These are phyloP conservation scores for Helicocarpus griseus DNA, from an alignment of 2,329 filamentous ascomycete species.

Conservation along the genomic window DNA sequence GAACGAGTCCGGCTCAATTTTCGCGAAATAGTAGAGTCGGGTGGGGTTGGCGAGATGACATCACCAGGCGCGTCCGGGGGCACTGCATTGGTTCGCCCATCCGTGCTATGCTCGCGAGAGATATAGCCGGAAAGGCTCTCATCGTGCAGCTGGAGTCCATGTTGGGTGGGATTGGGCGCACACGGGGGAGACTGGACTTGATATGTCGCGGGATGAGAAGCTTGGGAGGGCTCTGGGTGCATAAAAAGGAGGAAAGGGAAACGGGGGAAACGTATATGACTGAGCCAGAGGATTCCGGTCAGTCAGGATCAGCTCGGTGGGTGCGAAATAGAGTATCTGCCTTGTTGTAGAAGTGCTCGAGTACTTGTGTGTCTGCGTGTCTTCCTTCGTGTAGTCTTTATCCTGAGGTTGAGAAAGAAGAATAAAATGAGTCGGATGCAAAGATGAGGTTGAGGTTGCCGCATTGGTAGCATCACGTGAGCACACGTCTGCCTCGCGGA, in stretches of 20 bases:
- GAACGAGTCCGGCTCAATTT: conserved; percentile 19
- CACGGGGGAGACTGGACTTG: conserved; percentile 29
- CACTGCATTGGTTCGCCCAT: conserved; percentile 18
- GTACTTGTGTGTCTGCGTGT: background rate
- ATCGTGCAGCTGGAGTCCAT: conserved; percentile 47
- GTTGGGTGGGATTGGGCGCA: conserved; percentile 38
- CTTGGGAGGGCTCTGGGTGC: conserved; percentile 50
- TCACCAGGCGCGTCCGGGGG: conserved; percentile 17
- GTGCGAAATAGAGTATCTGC: background rate
- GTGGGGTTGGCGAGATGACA: conserved; percentile 8
- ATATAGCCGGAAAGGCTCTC: conserved; percentile 34
- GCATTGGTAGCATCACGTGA: conserved; percentile 1
- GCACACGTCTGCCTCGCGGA: background rate
- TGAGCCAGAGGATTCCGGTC: conserved; percentile 45
- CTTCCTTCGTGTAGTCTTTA: too few relatives aligned
- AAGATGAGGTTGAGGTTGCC: conserved; percentile 6
- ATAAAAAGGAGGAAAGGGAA: conserved; percentile 46
- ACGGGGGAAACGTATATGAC: conserved; percentile 35
- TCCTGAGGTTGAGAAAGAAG: conserved; percentile 8
- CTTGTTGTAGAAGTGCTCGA: conserved; percentile 2
- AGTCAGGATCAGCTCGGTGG: conserved; percentile 29
- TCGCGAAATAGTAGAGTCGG: conserved; percentile 16
- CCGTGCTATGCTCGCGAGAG: conserved; percentile 31
- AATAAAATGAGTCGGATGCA: conserved; percentile 5
- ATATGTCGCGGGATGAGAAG: conserved; percentile 37